Base-by-base conservation (phyloP, 2,329 filamentous ascomycete genomes). In the Talaromyces sp. region DNA sequence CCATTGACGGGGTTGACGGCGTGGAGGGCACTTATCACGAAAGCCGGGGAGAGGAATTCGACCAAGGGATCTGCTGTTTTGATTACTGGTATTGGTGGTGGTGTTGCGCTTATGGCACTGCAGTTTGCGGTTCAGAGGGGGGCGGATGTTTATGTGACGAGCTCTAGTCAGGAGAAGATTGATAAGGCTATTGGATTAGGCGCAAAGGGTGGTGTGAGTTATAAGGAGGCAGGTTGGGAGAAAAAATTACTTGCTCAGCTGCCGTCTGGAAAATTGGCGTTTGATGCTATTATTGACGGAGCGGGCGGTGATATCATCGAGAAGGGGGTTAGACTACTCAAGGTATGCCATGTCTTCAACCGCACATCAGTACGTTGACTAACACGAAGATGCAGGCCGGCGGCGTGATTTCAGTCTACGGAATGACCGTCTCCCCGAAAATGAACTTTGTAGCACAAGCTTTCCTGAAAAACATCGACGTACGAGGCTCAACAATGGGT, bases 31-130 rank as follows among this genome's bases (percentile, higher is more conserved):
- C 81, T 96, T 50, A 86, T 95, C 60, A 90, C 86, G 7, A 98
- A 98, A 82, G 88, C 85, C 58, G 85, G 84, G 5, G 87, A 88
- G 69, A 77, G 79, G 56, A 82, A 82, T 64, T 75, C 79, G 16
- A 69, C 74, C 5, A 70, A 76, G 0, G 91, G 91, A 2, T 81
- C 85, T 67, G 96, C 96, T 73, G 83, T 98, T 3, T 81, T 98
- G 37, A 80, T 98, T 48, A 97, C 94, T 4, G 94, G 94, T 0
- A 96, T 98, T 76, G 94, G 94, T 0, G 94, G 94, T 41, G 94
- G 94, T 50, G 94, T 97, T 0, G 94, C 94, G 39, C 81, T 97
- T 63, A 89, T 91, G 81, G 90, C 86, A 6, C 80, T 97, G 70
- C 84, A 92, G 75, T 96, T 96, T 78, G 93, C 87, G 11, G 87